Evolutionary conservation across 108 stramenopile species (phyloP).

Genomic region (Nannochloropsis gaditana): DNA sequence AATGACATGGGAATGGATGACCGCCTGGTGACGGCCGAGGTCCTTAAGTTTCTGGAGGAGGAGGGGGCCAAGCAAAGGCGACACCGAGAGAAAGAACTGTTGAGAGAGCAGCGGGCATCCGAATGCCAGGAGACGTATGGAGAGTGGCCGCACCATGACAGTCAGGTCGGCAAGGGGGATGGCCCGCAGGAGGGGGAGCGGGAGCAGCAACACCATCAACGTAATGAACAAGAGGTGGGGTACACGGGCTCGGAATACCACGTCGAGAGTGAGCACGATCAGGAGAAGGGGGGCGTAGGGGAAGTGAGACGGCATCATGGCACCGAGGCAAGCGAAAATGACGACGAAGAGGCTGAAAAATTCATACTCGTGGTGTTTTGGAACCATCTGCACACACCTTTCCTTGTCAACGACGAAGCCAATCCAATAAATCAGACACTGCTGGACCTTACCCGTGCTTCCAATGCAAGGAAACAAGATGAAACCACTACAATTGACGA

Average conservation of each 20-base stretch:
- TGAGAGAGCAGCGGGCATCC: too few relatives aligned
- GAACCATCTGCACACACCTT: not conserved
- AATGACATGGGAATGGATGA: not conserved
- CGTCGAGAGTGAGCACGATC: too few relatives aligned
- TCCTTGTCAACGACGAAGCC: not conserved
- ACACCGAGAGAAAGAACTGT: too few relatives aligned
- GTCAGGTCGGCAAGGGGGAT: too few relatives aligned
- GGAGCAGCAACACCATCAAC: not conserved
- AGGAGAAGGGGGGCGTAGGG: not conserved
- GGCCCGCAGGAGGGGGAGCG: not conserved
- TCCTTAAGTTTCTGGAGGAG: constrained; percentile 13
- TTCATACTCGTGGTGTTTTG: constrained; percentile 2
- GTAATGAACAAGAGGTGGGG: too few relatives aligned
- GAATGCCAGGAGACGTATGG: too few relatives aligned
- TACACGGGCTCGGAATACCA: too few relatives aligned
- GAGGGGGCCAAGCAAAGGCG: not conserved
- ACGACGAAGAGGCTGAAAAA: not conserved
- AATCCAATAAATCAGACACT: not conserved
- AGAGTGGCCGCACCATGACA: too few relatives aligned
- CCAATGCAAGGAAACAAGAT: not conserved
- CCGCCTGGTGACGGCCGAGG: not conserved
- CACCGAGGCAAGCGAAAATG: not conserved
- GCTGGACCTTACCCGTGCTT: not conserved
- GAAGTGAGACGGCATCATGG: not conserved
- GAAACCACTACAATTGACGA: not conserved